These are phyloP conservation scores for Cyberlindnera japonica DNA, from an alignment of 805 yeast species.

Conservation along the genomic window DNA sequence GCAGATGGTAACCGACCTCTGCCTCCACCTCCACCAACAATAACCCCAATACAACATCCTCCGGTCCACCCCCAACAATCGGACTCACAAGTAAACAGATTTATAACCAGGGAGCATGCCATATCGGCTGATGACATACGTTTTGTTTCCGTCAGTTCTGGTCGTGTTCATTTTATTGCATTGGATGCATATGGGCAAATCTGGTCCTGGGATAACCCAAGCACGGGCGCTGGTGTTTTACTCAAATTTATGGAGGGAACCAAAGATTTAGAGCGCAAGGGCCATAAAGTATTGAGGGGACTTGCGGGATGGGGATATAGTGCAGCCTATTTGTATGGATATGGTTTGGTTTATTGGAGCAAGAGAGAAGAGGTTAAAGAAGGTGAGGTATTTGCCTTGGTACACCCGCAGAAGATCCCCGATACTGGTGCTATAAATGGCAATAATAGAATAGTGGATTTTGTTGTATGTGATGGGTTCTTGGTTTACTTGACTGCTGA, in stretches of 20 bases:
- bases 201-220: conserved; percentile 59
- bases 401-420: conserved; percentile 40
- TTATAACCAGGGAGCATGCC: conserved; percentile 22
- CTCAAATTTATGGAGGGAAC: conserved; percentile 34
- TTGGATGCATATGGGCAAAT: conserved; percentile 45
- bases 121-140: conserved; percentile 21
- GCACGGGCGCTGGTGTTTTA: conserved; percentile 39
- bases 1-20: neutral
- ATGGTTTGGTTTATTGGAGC: conserved; percentile 62
- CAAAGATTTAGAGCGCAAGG: conserved; percentile 27
- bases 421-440: conserved; percentile 35
- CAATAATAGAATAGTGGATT: conserved; percentile 43
- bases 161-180: conserved; percentile 62
- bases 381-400: conserved; percentile 32
- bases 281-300: conserved; percentile 40
- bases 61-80: too few species aligned
- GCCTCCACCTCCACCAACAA: neutral
- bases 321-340: conserved; percentile 42
- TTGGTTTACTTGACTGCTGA: conserved; percentile 45
- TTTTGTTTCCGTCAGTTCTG: conserved; percentile 52
- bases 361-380: conserved; percentile 30
- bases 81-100: conserved; percentile 7
- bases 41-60: too few species aligned
- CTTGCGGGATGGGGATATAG: conserved; percentile 68
- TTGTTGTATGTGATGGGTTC: conserved; percentile 49